Base-by-base conservation (phyloP, 352 stramenopile genomes). In the Phytophthora parvispora region DNA sequence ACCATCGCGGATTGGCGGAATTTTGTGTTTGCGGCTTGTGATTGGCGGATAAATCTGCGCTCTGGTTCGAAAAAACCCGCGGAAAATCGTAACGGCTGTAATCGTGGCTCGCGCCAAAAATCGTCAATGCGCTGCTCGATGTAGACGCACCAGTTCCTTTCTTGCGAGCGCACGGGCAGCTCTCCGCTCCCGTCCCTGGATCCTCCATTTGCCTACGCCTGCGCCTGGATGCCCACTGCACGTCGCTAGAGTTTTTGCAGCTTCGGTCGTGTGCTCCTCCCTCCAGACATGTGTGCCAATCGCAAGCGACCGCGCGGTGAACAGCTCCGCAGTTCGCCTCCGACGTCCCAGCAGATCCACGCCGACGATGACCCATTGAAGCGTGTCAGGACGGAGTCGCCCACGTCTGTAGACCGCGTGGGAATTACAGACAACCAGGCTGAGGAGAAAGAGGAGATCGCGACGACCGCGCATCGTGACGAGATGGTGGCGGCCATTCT, bases 401-500 rank as follows among this genome's bases (percentile, higher is more conserved):
- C 57, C 9, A 69, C 72, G 18, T 61, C 56, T 18, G 49, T 78
- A 12, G 68, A 72, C 24, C 49, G n/a, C n/a, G 20, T 66, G 15
- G 54, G 34, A 4, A 38, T 43, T 18, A 15, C 32, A 18, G 66
- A 69, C 5, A 64, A 70, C 32, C 49, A 64, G 29, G 25, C 18
- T 18, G 25, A 45, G n/a, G 59, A 66, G 13, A 67, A 34, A 1
- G 56, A 72, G 8, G 48, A 80, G 38, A 2, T 59, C 5, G 73
- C 78, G 16, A 82, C 74, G 27, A 60, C 71, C 9, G 65, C 67
- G 34, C 80, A 91, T 54, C 77, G 84, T 13, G 83, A 92, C 24
- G 83, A 91, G 53, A 91, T 92, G 62, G 79, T 90, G 4, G 81
- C 77, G 6, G 83, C 83, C 25, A 78, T 91, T 60, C 42, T 91